Conservation (phyloP, 176 grass and related monocot genomes). For the Avena atlantica region DNA sequence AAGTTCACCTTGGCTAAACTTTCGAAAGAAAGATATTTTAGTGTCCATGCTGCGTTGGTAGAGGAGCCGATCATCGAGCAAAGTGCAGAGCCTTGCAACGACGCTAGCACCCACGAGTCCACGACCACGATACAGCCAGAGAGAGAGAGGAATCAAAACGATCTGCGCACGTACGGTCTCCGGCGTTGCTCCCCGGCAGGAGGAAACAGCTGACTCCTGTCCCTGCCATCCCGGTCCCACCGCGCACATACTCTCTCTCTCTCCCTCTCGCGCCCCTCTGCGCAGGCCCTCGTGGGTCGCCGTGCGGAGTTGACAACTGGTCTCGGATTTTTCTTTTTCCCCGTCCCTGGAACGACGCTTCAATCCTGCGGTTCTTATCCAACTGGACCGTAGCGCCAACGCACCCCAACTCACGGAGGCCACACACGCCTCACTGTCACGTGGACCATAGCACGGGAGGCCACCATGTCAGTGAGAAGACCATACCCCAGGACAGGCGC, state of each 20-base stretch:
- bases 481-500: no score
- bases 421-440: neutral
- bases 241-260: neutral
- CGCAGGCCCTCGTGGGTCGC: conserved; percentile 19
- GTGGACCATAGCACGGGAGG: rapidly evolving
- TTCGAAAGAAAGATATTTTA: no score
- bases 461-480: neutral
- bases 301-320: conserved; percentile 32
- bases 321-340: neutral
- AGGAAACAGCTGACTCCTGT: neutral
- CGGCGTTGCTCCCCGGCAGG: conserved; percentile 15
- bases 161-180: neutral
- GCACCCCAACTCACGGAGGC: neutral
- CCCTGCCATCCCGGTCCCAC: neutral
- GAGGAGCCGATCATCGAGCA: no score
- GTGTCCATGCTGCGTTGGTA: no score
- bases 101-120: neutral
- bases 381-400: neutral
- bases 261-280: neutral
- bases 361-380: conserved; percentile 22
- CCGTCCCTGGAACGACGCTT: neutral
- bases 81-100: neutral
- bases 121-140: neutral
- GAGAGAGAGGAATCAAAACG: neutral
- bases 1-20: no score